A percentile compares a stretch with the other conserved stretches of the same genome.
These are phyloP conservation scores for Alternaria incomplexa DNA, from an alignment of 2,329 filamentous ascomycete genomes.

Conservation along the genomic window DNA sequence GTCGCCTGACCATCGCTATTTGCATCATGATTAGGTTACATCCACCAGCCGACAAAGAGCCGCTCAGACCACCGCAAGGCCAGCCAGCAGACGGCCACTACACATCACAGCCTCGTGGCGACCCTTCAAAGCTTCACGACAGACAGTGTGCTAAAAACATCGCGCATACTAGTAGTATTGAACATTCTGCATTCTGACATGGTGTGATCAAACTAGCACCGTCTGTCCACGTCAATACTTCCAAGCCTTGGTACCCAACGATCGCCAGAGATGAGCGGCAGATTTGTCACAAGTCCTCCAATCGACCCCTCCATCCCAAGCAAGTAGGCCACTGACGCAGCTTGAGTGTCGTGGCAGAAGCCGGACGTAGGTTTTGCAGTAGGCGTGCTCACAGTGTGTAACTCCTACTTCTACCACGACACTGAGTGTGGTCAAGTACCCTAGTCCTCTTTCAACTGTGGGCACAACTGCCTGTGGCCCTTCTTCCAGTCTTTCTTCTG, in stretches of 20 bases:
- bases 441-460: not conserved
- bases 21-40: not conserved
- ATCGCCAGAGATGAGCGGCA: constrained; percentile 58
- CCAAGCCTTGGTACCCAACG: constrained; percentile 55
- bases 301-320: not conserved
- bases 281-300: constrained; percentile 48
- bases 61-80: not conserved
- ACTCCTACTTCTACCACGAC: not conserved
- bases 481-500: not conserved
- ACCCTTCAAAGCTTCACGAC: not conserved
- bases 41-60: not conserved
- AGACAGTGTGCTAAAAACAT: not conserved
- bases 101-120: not conserved
- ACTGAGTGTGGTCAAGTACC: not conserved
- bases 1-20: constrained; percentile 2
- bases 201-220: not conserved
- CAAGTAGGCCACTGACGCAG: not conserved
- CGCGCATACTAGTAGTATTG: not conserved
- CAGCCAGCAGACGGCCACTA: not conserved
- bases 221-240: not conserved
- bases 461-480: not conserved
- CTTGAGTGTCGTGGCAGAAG: not conserved
- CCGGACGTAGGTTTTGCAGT: not conserved
- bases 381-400: not conserved
- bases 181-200: not conserved